Base-by-base conservation (phyloP, 495 filamentous ascomycete genomes). In the Evernia prunastri region DNA sequence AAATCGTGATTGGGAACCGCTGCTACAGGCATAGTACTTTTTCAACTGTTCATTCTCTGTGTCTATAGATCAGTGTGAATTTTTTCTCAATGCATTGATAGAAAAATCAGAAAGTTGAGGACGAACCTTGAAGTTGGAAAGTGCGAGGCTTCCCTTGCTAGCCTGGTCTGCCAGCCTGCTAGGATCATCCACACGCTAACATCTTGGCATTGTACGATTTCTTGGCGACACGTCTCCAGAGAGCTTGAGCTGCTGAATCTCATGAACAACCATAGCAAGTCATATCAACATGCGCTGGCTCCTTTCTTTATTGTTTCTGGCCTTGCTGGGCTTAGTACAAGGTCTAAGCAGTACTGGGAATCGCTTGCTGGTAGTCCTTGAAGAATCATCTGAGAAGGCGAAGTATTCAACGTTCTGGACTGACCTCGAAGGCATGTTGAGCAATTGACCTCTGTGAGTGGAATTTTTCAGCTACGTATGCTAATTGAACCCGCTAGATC, bases 331-430 rank as follows among this genome's bases (percentile, higher is more conserved):
- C 71, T 75, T 82, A 43, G 89, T 86, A 67, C 81, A 88, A 72
- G 90, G 91, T 49, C 74, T 91, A 70, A 96, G 92, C 79, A 87
- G 84, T 65, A 86, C 83, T 61, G 94, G 92, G 57, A 85, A 81
- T 74, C 84, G 92, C 73, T 75, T 98, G 74, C 77, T 97, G 69
- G 92, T 94, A 36, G 84, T 97, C 54, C 74, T 94, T 51, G 94
- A 98, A 71, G 91, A 97, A 65, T 76, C 82, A 61, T 79, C 81
- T 42, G 90, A 96, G 69, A 90, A 90, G 78, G 81, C 80, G 58
- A 81, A 79, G 63, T 98, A 94, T 75, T 89, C 89, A 56, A 87
- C 84, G 69, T 91, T 97, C 72, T 85, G 92, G 74, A 82, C 77
- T 4, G 91, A 96, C 75, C 77, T 98, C 54, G 81, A 89, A 79